Percentiles rank a stretch among this genome's conserved stretches.
Evolutionary conservation across 1,139 yeast genomes (phyloP).

Genomic region (Wickerhamiella infanticola): DNA sequence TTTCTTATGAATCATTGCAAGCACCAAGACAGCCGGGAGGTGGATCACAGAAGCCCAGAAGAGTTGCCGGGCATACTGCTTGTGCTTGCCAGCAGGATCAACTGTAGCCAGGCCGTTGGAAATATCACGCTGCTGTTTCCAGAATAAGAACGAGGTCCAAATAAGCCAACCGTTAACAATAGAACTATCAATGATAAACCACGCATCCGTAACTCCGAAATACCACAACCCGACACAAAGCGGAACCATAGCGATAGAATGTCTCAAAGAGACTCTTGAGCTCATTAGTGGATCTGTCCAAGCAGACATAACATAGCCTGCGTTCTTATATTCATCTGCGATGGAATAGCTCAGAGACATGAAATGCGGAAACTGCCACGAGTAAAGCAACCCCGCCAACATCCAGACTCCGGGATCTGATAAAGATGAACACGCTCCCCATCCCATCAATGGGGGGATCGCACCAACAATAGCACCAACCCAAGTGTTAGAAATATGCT

Average conservation of each 20-base stretch:
- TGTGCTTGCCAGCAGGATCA: constrained; percentile 12
- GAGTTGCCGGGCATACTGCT: constrained; percentile 36
- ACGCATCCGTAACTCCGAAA: constrained; percentile 69
- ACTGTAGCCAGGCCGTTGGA: constrained; percentile 3
- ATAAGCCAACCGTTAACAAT: constrained; percentile 76
- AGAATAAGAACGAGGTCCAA: constrained; percentile 64
- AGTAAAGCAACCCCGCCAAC: constrained; percentile 72
- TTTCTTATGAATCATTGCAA: constrained; percentile 89
- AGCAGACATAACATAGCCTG: constrained; percentile 95
- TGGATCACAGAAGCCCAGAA: constrained; percentile 96
- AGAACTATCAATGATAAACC: constrained; percentile 65
- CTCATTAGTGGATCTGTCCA: constrained; percentile 82
- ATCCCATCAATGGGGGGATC: constrained; percentile 97
- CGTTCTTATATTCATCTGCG: constrained; percentile 72
- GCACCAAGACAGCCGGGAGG: constrained; percentile 70
- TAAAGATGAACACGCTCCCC: constrained; percentile 84
- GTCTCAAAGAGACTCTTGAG: constrained; percentile 85
- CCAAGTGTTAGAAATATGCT: constrained; percentile 85
- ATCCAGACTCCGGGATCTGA: constrained; percentile 91
- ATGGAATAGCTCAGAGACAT: constrained; percentile 82
- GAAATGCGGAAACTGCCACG: constrained; percentile 99
- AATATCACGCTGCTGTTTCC: constrained; percentile 30
- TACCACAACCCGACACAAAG: constrained; percentile 72
- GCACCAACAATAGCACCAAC: constrained; percentile 98
- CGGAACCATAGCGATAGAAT: constrained; percentile 83